phyloP scores from a whole-genome alignment of 306 rosid species.

The Citrullus mucosospermus region DNA sequence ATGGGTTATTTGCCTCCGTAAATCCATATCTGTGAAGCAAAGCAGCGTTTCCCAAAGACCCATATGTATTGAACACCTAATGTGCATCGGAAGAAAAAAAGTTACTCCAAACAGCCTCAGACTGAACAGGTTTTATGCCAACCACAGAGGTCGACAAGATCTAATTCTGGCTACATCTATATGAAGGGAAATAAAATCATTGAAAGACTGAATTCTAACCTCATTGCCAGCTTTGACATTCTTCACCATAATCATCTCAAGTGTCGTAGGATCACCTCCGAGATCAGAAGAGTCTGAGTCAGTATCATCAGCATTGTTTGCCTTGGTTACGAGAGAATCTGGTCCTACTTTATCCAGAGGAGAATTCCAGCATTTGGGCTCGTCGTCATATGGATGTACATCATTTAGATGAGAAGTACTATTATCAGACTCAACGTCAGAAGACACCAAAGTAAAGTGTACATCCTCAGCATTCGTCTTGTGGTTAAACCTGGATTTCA shows the following conservation, averaged over 20 bases:
- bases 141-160: background rate
- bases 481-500: constrained; percentile 65
- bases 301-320: constrained; percentile 6
- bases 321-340: constrained; percentile 7
- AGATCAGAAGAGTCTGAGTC: constrained; percentile 22
- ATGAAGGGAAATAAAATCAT: background rate
- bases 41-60: constrained; percentile 79
- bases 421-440: constrained; percentile 28
- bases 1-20: constrained; percentile 64
- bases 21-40: constrained; percentile 90
- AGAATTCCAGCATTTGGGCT: constrained; percentile 12
- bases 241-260: constrained; percentile 80
- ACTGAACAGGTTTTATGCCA: background rate
- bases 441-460: constrained; percentile 51
- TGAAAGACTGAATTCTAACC: constrained; percentile 24
- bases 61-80: constrained; percentile 84
- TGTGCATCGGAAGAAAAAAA: constrained; percentile 4
- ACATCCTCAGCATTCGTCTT: constrained; percentile 88
- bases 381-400: constrained; percentile 10
- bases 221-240: constrained; percentile 66
- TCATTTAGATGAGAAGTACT: background rate
- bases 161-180: background rate
- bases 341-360: constrained; percentile 13
- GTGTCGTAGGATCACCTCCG: constrained; percentile 23
- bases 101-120: background rate